Percentiles rank a stretch among this genome's conserved stretches.
Conservation (phyloP, 179 eudicot species). For the Beta corolliflora region DNA sequence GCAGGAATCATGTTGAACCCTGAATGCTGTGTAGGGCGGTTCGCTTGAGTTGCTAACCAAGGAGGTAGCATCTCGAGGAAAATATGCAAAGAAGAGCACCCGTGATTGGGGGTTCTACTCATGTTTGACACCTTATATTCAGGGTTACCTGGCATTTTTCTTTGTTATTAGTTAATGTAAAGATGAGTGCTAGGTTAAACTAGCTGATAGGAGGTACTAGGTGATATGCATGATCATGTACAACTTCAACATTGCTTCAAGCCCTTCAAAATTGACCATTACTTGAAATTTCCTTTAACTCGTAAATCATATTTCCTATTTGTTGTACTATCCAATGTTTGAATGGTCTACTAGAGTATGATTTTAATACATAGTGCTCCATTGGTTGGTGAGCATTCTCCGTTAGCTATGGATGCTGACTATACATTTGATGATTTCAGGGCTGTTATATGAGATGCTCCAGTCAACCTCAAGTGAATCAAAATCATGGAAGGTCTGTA, state of each 20-base stretch:
- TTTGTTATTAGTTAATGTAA: no score
- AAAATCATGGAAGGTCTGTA: conserved; percentile 89
- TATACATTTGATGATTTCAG: conserved; percentile 40
- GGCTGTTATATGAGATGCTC: conserved; percentile 86
- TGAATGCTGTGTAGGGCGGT: no score
- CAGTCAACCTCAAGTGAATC: conserved; percentile 45
- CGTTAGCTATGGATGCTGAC: conserved; percentile 1
- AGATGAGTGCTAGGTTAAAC: background rate
- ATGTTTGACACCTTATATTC: no score
- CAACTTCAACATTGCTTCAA: background rate
- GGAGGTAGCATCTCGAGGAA: no score
- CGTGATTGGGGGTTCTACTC: no score
- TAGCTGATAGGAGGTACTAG: no score
- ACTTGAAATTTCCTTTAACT: background rate
- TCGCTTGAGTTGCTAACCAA: no score
- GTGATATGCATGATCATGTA: background rate
- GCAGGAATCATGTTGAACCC: no score
- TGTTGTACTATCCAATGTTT: background rate
- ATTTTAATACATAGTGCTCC: background rate
- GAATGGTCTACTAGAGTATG: background rate
- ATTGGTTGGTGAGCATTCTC: background rate
- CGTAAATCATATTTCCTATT: background rate
- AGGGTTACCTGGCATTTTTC: no score
- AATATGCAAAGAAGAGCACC: no score
- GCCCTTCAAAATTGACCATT: background rate